Evolutionary conservation across 345 rosid species (phyloP), one percentile per base, ranked within the genome.

Genomic region (Combretum micranthum): DNA sequence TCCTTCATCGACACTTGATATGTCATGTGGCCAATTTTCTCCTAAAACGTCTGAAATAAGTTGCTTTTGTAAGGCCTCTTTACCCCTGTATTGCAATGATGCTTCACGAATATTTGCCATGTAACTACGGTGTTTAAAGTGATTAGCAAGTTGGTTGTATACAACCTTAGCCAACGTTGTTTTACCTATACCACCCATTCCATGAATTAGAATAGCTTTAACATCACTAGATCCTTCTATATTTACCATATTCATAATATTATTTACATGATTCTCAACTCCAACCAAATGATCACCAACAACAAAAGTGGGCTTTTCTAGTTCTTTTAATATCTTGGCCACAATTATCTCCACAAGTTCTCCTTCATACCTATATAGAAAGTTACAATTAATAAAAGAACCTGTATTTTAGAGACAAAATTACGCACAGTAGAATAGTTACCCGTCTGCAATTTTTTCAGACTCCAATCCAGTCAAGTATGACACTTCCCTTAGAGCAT

Each of bases 151-250:
- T 21, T 39, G 9, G 0, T 55, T 55, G 45, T 1, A 64, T 26
- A 64, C 21, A 0, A 48, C 52, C 17, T 54, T 56, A 42, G 20
- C 61, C 16, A 55, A 54, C 4, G 61, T 55, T 0, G 61, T 64
- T 15, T 64, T 55, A 1, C 61, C 67, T 0, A 64, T 64, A 0
- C 61, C 67, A 11, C 56, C 61, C 55, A 49, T 22, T 19, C 56
- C 67, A 10, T 20, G 45, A 0, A 39, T 48, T 18, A 20, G 39
- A 2, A 63, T 13, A 21, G 10, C 2, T 1, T 6, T 1, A 0
- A 22, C n/a, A 4, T 55, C 61, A 4, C 9, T 16, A 8, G 53
- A 4, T 1, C 32, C 32, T 25, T 54, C n/a, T 12, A 39, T 0
- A 4, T 13, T 25, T 0, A 63, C 15, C 22, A 1, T 22, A 13